These are phyloP conservation scores for Bryoerythrophyllum caledonicum DNA, from an alignment of 225 moss, liverwort and hornwort genomes.

Conservation along the genomic window DNA sequence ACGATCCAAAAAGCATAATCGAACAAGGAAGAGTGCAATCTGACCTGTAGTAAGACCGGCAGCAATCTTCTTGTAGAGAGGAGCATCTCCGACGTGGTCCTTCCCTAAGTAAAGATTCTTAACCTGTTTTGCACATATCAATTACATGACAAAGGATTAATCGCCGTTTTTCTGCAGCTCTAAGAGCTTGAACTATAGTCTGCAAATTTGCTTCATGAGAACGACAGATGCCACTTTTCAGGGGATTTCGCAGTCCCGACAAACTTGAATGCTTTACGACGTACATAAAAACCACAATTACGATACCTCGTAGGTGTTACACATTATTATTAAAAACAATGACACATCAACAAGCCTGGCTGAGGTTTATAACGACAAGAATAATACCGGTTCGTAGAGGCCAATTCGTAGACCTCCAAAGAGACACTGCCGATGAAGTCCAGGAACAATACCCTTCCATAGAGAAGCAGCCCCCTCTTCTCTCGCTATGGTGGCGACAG, in stretches of 20 bases:
- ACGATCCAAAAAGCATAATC: neutral
- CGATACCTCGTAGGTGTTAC: neutral
- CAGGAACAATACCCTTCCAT: slow-evolving; percentile 82
- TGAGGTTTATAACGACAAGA: neutral
- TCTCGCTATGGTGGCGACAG: slow-evolving; percentile 68
- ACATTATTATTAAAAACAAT: neutral
- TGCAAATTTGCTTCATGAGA: neutral
- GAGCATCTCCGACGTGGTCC: slow-evolving; percentile 77
- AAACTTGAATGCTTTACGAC: neutral
- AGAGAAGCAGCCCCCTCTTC: slow-evolving; percentile 69
- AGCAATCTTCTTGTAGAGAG: slow-evolving; percentile 67
- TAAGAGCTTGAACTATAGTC: neutral
- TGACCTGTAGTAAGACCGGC: slow-evolving; percentile 86
- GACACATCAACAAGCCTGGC: neutral
- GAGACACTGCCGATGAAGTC: slow-evolving; percentile 81
- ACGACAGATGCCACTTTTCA: neutral
- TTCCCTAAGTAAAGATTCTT: slow-evolving; percentile 71
- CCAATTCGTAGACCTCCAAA: slow-evolving; percentile 89
- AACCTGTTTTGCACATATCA: slow-evolving; percentile 45
- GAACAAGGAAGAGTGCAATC: slow-evolving; percentile 2
- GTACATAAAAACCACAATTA: neutral
- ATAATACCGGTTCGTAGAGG: slow-evolving; percentile 74
- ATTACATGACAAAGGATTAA: neutral
- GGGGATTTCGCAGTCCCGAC: neutral
- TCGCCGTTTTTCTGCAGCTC: neutral